These are phyloP conservation scores for Pilatotrama ljubarskyi DNA, from an alignment of 768 basidiomycete genomes.

Conservation along the genomic window DNA sequence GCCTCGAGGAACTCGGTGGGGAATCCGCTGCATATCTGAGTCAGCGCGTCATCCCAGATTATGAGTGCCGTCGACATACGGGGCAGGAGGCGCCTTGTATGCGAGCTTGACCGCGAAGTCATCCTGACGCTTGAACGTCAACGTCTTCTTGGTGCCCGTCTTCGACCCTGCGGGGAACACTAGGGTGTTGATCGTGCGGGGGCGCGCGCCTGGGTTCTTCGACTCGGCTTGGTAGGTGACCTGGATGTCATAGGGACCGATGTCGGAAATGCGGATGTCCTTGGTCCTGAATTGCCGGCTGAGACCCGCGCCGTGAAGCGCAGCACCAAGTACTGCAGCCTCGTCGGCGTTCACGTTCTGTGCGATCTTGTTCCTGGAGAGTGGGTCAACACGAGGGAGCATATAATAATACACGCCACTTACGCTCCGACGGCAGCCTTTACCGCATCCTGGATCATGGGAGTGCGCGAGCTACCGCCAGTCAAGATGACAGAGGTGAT, in stretches of 20 bases:
- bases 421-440: slow-evolving; percentile 77
- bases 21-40: slow-evolving; percentile 50
- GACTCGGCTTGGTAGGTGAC: slow-evolving; percentile 72
- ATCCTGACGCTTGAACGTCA: slow-evolving; percentile 82
- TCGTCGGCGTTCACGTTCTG: slow-evolving; percentile 97
- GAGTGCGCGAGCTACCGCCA: slow-evolving; percentile 87
- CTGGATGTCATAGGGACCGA: slow-evolving; percentile 72
- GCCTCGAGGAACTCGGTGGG: slow-evolving; percentile 75
- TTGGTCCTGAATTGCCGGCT: slow-evolving; percentile 95
- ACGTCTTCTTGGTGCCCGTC: slow-evolving; percentile 77
- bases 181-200: slow-evolving; percentile 70
- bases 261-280: slow-evolving; percentile 82
- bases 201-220: slow-evolving; percentile 46
- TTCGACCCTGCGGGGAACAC: slow-evolving; percentile 82
- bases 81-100: slow-evolving; percentile 65
- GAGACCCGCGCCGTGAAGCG: slow-evolving; percentile 85
- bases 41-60: neutral
- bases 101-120: slow-evolving; percentile 79
- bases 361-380: slow-evolving; percentile 73
- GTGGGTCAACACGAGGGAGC: slow-evolving; percentile 1
- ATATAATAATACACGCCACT: slow-evolving; percentile 29
- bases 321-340: slow-evolving; percentile 89
- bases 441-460: slow-evolving; percentile 87
- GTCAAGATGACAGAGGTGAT: slow-evolving; percentile 90
- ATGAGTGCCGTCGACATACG: slow-evolving; percentile 44